Conservation (phyloP, 1,139 yeast species). For the Arxiozyma telluris region DNA sequence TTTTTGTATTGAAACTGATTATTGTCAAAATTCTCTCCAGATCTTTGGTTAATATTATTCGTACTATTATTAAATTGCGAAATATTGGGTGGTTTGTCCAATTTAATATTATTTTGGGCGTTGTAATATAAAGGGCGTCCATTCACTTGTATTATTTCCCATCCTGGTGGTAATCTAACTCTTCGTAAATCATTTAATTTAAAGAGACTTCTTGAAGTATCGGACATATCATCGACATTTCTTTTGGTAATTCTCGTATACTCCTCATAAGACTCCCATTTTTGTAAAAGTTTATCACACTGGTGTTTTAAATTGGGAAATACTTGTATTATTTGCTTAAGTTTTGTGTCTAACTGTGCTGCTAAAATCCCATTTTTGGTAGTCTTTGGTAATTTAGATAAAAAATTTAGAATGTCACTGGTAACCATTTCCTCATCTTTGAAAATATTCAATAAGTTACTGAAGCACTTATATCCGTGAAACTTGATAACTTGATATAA, state of each 20-base stretch:
- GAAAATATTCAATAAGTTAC: slow-evolving; percentile 45
- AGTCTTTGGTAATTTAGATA: slow-evolving; percentile 69
- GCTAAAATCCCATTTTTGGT: slow-evolving; percentile 76
- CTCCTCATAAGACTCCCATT: slow-evolving; percentile 71
- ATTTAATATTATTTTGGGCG: slow-evolving; percentile 24
- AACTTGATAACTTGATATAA: slow-evolving; percentile 57
- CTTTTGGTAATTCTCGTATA: slow-evolving; percentile 57
- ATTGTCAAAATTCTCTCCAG: not conserved
- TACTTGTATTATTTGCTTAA: slow-evolving; percentile 37
- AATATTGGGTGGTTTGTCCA: slow-evolving; percentile 24
- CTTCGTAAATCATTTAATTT: slow-evolving; percentile 25
- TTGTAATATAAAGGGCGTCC: slow-evolving; percentile 29
- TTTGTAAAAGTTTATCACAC: slow-evolving; percentile 43
- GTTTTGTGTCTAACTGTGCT: slow-evolving; percentile 63
- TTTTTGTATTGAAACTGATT: not conserved
- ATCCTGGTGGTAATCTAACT: slow-evolving; percentile 28
- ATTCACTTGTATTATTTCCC: slow-evolving; percentile 30
- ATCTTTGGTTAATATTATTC: not conserved
- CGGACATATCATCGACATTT: slow-evolving; percentile 15
- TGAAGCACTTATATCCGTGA: slow-evolving; percentile 82
- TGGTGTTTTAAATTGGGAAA: slow-evolving; percentile 33
- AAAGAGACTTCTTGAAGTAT: slow-evolving; percentile 8
- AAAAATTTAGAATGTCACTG: slow-evolving; percentile 44
- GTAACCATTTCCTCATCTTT: slow-evolving; percentile 31
- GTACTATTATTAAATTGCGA: slow-evolving; percentile 8